phyloP scores from a whole-genome alignment of 2,329 filamentous ascomycete species.

The Penicillium carneum region DNA sequence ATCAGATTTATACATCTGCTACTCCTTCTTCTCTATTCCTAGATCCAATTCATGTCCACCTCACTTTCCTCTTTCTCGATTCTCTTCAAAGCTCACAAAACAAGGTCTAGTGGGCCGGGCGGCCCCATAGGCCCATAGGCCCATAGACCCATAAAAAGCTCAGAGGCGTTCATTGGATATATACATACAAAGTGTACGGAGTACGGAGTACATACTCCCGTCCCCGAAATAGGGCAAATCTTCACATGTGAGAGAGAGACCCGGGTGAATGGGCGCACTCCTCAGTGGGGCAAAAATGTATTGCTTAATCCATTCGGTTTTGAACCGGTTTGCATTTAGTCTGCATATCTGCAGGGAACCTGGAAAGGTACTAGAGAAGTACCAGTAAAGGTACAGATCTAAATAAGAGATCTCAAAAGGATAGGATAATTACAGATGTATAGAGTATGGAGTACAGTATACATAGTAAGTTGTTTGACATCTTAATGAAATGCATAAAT shows the following conservation, averaged over 20 bases:
- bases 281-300: conserved; percentile 40
- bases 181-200: neutral
- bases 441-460: no score
- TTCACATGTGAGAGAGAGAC: conserved; percentile 17
- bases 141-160: conserved; percentile 10
- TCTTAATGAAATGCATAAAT: conserved; percentile 4
- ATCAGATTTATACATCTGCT: neutral
- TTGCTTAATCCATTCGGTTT: conserved; percentile 40
- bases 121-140: conserved; percentile 10
- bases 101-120: conserved; percentile 15
- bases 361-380: neutral
- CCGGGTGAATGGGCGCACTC: conserved; percentile 23
- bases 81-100: conserved; percentile 2
- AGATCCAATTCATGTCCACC: neutral
- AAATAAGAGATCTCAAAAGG: neutral
- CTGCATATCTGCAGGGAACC: conserved; percentile 2
- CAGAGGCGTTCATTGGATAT: conserved; percentile 10
- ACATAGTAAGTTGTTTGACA: neutral
- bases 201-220: neutral
- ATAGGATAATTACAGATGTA: neutral
- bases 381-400: neutral
- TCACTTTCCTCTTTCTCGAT: neutral
- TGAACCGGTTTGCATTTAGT: conserved; percentile 11
- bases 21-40: neutral
- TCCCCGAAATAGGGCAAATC: conserved; percentile 1